These are phyloP conservation scores for Fistulinella prunicolor DNA, from an alignment of 768 basidiomycete genomes.

Conservation along the genomic window DNA sequence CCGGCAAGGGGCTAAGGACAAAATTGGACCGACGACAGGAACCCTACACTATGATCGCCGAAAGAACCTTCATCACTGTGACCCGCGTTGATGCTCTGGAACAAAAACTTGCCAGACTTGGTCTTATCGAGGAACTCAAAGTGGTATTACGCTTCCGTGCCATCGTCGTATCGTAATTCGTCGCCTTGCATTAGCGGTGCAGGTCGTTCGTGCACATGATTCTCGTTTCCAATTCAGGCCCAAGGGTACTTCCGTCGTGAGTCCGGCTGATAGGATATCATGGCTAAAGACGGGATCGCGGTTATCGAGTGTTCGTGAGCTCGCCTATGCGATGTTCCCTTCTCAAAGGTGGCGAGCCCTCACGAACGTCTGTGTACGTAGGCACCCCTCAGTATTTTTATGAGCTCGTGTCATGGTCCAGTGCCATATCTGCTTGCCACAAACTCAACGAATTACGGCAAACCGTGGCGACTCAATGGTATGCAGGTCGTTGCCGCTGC, in stretches of 20 bases:
- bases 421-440: conserved; percentile 95
- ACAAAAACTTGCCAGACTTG: conserved; percentile 87
- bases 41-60: too few species aligned
- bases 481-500: conserved; percentile 93
- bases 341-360: conserved; percentile 88
- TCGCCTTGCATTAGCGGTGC: conserved; percentile 5
- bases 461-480: conserved; percentile 94
- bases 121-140: conserved; percentile 78
- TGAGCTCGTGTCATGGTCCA: conserved; percentile 31
- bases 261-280: conserved; percentile 80
- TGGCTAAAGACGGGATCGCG: conserved; percentile 73
- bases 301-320: conserved; percentile 99
- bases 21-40: too few species aligned
- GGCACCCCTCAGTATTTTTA: background rate
- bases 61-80: conserved; percentile 97
- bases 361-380: conserved; percentile 84
- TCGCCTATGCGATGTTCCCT: conserved; percentile 90
- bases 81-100: conserved; percentile 82
- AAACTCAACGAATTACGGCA: conserved; percentile 97
- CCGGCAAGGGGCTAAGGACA: too few species aligned
- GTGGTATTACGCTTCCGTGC: conserved; percentile 88
- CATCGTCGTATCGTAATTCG: conserved; percentile 92
- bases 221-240: conserved; percentile 51
- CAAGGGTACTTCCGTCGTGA: conserved; percentile 74
- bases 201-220: background rate